phyloP scores from a whole-genome alignment of 139 green algal species.

The Picochlorum sp. region DNA sequence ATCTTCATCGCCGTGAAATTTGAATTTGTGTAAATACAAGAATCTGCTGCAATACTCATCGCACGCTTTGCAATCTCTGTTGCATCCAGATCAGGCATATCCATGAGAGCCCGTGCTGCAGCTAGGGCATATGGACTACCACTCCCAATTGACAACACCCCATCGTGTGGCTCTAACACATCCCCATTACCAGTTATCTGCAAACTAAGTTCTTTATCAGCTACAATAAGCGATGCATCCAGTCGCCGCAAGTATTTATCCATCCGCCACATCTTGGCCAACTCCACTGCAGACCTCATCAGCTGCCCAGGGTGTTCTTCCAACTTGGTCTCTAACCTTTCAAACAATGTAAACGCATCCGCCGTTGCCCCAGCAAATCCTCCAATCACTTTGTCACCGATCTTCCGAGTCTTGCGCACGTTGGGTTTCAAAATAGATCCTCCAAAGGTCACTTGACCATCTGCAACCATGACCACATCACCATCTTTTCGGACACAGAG shows the following conservation, averaged over 20 bases:
- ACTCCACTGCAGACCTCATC: conserved; percentile 74
- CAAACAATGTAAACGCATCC: conserved; percentile 84
- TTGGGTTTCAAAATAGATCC: conserved; percentile 79
- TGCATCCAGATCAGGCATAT: conserved; percentile 55
- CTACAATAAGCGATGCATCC: conserved; percentile 77
- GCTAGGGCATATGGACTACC: conserved; percentile 66
- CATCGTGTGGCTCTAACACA: conserved; percentile 82
- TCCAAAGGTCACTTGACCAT: conserved; percentile 79
- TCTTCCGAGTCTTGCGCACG: conserved; percentile 66
- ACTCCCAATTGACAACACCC: conserved; percentile 72
- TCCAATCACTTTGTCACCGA: conserved; percentile 58
- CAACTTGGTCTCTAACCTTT: conserved; percentile 77
- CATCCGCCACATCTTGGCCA: conserved; percentile 87
- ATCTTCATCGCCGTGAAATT: conserved; percentile 62
- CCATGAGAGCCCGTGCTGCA: conserved; percentile 68
- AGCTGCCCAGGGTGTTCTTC: conserved; percentile 85
- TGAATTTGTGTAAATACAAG: conserved; percentile 91
- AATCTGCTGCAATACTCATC: conserved; percentile 85
- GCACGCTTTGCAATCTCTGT: conserved; percentile 56
- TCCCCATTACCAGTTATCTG: conserved; percentile 86
- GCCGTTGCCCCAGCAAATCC: conserved; percentile 79
- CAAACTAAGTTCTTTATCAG: conserved; percentile 57
- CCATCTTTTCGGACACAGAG: conserved; percentile 67
- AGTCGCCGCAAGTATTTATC: conserved; percentile 86
- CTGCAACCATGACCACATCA: conserved; percentile 72